phyloP scores from a whole-genome alignment of 2,329 filamentous ascomycete genomes.

The Stagonosporopsis vannaccii region DNA sequence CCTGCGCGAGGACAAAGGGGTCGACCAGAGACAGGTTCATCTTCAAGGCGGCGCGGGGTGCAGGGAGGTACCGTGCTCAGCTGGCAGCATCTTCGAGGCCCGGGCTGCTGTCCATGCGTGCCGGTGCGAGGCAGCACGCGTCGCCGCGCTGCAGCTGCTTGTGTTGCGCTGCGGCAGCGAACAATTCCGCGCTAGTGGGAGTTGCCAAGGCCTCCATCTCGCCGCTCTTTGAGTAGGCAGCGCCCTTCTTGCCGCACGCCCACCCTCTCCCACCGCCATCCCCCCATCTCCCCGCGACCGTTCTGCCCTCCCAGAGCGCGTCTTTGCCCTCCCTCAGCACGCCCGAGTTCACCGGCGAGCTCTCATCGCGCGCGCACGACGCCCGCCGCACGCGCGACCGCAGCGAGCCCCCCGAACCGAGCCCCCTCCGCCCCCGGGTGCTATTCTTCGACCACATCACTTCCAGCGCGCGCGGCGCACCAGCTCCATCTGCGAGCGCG shows the following conservation, averaged over 20 bases:
- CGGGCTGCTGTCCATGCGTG: conserved; percentile 17
- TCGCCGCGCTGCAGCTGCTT: conserved; percentile 1
- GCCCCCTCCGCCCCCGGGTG: conserved; percentile 39
- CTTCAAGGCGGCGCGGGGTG: conserved; percentile 27
- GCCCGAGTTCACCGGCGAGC: conserved; percentile 37
- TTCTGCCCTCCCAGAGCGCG: conserved; percentile 44
- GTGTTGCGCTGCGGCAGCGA: conserved; percentile 5
- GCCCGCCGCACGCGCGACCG: conserved; percentile 33
- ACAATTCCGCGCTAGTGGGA: conserved; percentile 10
- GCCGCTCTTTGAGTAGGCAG: conserved; percentile 10
- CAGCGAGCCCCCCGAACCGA: conserved; percentile 36
- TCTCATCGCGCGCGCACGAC: conserved; percentile 34
- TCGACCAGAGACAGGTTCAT: conserved; percentile 79
- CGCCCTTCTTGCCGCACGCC: conserved; percentile 25
- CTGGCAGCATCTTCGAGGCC: conserved; percentile 31
- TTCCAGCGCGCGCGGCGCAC: conserved; percentile 46
- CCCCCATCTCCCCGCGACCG: conserved; percentile 42
- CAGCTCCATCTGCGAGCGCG: conserved; percentile 22
- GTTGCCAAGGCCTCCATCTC: not conserved
- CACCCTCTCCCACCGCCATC: conserved; percentile 36
- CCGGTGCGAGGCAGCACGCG: conserved; percentile 11
- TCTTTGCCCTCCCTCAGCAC: conserved; percentile 33
- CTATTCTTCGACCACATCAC: conserved; percentile 40
- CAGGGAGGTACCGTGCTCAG: conserved; percentile 22
- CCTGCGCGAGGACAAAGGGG: conserved; percentile 75